Conservation (phyloP, 768 basidiomycete genomes). For the Hirschioporus abietinus region DNA sequence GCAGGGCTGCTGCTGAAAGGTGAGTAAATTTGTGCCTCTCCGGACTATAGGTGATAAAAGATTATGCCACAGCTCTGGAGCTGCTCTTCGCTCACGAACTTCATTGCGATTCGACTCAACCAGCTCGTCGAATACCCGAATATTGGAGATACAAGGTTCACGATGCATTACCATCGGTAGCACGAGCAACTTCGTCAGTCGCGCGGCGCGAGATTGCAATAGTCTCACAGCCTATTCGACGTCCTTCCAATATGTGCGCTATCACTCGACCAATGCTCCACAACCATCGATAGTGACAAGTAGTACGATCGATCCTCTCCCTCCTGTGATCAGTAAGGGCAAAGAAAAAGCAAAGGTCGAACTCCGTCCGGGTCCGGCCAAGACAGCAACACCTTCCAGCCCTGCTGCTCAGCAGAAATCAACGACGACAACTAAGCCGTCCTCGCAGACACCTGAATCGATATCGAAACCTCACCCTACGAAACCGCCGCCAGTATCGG, state of each 20-base stretch:
- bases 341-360: slow-evolving; percentile 44
- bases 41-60: not conserved
- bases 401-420: not conserved
- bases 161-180: not conserved
- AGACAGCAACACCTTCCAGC: slow-evolving; percentile 31
- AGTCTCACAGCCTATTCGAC: slow-evolving; percentile 9
- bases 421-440: slow-evolving; percentile 18
- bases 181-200: slow-evolving; percentile 1
- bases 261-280: slow-evolving; percentile 13
- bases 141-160: not conserved
- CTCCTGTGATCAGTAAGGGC: slow-evolving; percentile 3
- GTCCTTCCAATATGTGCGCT: slow-evolving; percentile 28
- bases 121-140: not conserved
- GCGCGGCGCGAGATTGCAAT: not conserved
- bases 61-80: not conserved
- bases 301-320: slow-evolving; percentile 20
- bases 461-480: slow-evolving; percentile 12
- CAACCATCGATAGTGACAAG: slow-evolving; percentile 19
- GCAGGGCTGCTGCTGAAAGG: not conserved
- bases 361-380: slow-evolving; percentile 60
- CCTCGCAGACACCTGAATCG: slow-evolving; percentile 19
- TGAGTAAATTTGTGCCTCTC: not conserved
- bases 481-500: slow-evolving; percentile 16
- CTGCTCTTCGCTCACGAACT: not conserved
- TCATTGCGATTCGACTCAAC: not conserved